A percentile compares a stretch with the other conserved stretches of the same genome.
Evolutionary conservation across 495 filamentous ascomycete genomes (phyloP).

Genomic region (Astrothelium subdiscretum): DNA sequence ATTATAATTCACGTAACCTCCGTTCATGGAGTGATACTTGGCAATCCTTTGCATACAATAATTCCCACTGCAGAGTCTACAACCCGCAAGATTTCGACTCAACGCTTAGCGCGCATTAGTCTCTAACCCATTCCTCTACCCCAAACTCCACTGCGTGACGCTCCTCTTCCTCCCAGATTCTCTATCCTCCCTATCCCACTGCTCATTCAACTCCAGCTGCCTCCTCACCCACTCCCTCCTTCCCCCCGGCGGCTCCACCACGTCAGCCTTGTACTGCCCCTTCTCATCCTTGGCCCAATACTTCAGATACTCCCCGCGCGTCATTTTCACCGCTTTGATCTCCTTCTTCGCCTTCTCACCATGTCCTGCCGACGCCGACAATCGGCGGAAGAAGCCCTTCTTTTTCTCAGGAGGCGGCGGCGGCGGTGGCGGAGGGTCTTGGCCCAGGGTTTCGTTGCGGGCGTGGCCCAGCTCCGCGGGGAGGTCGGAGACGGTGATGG

Average conservation of each 20-base stretch:
- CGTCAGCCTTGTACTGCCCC: neutral
- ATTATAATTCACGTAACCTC: too few relatives aligned
- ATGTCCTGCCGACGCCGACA: neutral
- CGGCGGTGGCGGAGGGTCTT: too few relatives aligned
- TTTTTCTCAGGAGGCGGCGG: neutral
- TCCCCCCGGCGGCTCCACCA: neutral
- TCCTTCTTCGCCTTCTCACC: neutral
- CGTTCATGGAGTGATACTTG: too few relatives aligned
- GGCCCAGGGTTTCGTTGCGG: too few relatives aligned
- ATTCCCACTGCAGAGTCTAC: too few relatives aligned
- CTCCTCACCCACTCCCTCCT: neutral
- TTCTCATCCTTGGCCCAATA: slow-evolving; percentile 6
- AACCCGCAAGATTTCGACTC: too few relatives aligned
- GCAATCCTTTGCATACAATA: too few relatives aligned
- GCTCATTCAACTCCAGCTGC: neutral
- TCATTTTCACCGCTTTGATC: slow-evolving; percentile 5
- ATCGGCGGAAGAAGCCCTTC: neutral
- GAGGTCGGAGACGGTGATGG: slow-evolving; percentile 2
- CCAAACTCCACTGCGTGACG: neutral
- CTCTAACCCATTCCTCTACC: too few relatives aligned
- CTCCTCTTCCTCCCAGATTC: neutral
- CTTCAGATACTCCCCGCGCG: slow-evolving; percentile 4
- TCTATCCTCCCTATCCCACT: neutral
- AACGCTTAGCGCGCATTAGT: too few relatives aligned
- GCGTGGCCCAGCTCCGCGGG: too few relatives aligned